Conservation (phyloP, 495 filamentous ascomycete species). For the Penicillium mononematosum region DNA sequence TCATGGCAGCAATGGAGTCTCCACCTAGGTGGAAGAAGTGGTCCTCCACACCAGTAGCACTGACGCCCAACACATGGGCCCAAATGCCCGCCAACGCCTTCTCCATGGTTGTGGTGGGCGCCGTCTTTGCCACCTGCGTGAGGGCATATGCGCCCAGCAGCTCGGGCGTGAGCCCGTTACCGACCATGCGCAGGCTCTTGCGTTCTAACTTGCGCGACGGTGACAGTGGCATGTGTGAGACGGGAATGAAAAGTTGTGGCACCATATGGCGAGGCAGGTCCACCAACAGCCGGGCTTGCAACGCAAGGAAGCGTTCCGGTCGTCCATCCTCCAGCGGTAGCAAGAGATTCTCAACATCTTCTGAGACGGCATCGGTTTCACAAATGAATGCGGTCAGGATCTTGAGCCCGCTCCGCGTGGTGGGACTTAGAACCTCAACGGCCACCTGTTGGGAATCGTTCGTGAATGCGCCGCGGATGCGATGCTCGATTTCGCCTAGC, state of each 20-base stretch:
- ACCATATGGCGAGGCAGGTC: slow-evolving; percentile 41
- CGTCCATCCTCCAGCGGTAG: slow-evolving; percentile 2
- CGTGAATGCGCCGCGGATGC: neutral
- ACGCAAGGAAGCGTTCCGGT: slow-evolving; percentile 3
- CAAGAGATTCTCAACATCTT: neutral
- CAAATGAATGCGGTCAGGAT: slow-evolving; percentile 6
- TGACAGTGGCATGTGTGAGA: slow-evolving; percentile 35
- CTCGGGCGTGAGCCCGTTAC: slow-evolving; percentile 1
- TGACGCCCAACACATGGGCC: neutral
- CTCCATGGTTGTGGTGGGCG: neutral
- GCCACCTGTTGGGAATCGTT: slow-evolving; percentile 2
- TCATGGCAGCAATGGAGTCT: neutral
- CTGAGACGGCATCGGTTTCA: too few relatives aligned
- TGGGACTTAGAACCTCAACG: slow-evolving; percentile 5
- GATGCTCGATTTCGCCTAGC: slow-evolving; percentile 45
- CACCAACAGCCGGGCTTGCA: slow-evolving; percentile 6
- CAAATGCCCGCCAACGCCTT: neutral
- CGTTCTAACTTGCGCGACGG: slow-evolving; percentile 38
- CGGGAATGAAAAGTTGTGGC: slow-evolving; percentile 34
- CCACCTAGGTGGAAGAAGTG: neutral
- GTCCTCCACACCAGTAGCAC: neutral
- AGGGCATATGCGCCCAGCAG: too few relatives aligned
- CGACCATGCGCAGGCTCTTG: slow-evolving; percentile 2
- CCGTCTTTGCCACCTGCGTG: neutral
- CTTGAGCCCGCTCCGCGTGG: neutral